These are phyloP conservation scores for Penicillium ochrochloron DNA, from an alignment of 495 filamentous ascomycete genomes.

Conservation along the genomic window DNA sequence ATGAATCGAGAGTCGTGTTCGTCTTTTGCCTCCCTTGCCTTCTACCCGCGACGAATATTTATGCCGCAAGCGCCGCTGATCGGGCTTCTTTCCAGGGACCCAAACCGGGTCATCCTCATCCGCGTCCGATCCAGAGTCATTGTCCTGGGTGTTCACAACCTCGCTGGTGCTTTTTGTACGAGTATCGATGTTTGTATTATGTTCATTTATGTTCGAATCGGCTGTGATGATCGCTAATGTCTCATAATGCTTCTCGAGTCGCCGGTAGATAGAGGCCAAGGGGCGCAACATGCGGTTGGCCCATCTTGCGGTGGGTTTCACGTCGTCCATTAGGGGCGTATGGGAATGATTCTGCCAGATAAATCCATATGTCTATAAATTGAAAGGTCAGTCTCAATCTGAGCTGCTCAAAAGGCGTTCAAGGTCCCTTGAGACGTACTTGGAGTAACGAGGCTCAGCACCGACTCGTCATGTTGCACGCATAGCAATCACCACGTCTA, in stretches of 20 bases:
- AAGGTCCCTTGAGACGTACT: slow-evolving; percentile 2
- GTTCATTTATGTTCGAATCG: slow-evolving; percentile 31
- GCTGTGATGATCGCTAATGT: slow-evolving; percentile 40
- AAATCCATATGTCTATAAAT: slow-evolving; percentile 16
- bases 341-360: slow-evolving; percentile 10
- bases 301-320: slow-evolving; percentile 51
- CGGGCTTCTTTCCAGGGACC: slow-evolving; percentile 44
- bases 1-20: slow-evolving; percentile 39
- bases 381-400: slow-evolving; percentile 7
- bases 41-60: slow-evolving; percentile 45
- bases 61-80: slow-evolving; percentile 41
- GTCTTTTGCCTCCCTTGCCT: slow-evolving; percentile 27
- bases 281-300: slow-evolving; percentile 55
- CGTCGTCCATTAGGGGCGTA: slow-evolving; percentile 42
- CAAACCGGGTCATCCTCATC: slow-evolving; percentile 50
- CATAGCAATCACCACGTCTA: slow-evolving; percentile 23
- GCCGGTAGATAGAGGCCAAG: slow-evolving; percentile 49
- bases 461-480: slow-evolving; percentile 20
- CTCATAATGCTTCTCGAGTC: slow-evolving; percentile 51
- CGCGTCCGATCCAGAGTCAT: slow-evolving; percentile 39
- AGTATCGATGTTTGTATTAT: slow-evolving; percentile 12
- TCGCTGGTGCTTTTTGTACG: slow-evolving; percentile 5
- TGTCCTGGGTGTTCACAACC: slow-evolving; percentile 12
- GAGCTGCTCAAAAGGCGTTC: neutral
- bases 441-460: slow-evolving; percentile 11